A percentile compares a stretch with the other conserved stretches of the same genome.
Evolutionary conservation across 495 filamentous ascomycete genomes (phyloP).

Genomic region (Tuber microsphaerosporum): DNA sequence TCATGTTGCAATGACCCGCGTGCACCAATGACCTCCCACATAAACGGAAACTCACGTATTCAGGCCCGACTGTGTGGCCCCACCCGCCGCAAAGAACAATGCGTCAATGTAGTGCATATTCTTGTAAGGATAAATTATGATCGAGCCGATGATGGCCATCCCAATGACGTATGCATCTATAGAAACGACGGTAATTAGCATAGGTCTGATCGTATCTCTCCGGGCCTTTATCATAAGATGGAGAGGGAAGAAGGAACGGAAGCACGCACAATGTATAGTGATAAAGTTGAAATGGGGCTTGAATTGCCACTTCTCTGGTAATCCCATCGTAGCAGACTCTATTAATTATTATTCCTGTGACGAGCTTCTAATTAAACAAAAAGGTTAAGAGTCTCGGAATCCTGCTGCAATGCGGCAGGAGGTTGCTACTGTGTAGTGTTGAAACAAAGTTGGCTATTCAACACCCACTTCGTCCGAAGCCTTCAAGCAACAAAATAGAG

Average conservation of each 20-base stretch:
- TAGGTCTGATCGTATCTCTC: background rate
- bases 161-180: slow-evolving; percentile 71
- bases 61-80: slow-evolving; percentile 82
- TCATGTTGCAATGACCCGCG: slow-evolving; percentile 11
- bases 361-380: background rate
- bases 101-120: slow-evolving; percentile 74
- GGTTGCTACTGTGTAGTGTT: background rate
- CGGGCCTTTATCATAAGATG: background rate
- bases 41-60: slow-evolving; percentile 55
- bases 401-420: background rate
- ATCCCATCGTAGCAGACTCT: slow-evolving; percentile 14
- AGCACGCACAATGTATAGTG: slow-evolving; percentile 63
- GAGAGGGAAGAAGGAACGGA: background rate
- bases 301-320: slow-evolving; percentile 17
- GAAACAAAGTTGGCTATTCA: background rate
- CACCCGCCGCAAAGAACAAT: slow-evolving; percentile 72
- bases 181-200: background rate
- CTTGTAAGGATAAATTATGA: slow-evolving; percentile 61
- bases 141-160: slow-evolving; percentile 60
- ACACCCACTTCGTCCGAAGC: background rate
- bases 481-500: background rate
- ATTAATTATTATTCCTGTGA: background rate
- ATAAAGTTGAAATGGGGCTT: slow-evolving; percentile 75
- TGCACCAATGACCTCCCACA: background rate
- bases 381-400: background rate